Percentiles rank a stretch among this genome's conserved stretches.
These are phyloP conservation scores for Aspergillus tubingensis DNA, from an alignment of 2,329 filamentous ascomycete genomes.

Conservation along the genomic window DNA sequence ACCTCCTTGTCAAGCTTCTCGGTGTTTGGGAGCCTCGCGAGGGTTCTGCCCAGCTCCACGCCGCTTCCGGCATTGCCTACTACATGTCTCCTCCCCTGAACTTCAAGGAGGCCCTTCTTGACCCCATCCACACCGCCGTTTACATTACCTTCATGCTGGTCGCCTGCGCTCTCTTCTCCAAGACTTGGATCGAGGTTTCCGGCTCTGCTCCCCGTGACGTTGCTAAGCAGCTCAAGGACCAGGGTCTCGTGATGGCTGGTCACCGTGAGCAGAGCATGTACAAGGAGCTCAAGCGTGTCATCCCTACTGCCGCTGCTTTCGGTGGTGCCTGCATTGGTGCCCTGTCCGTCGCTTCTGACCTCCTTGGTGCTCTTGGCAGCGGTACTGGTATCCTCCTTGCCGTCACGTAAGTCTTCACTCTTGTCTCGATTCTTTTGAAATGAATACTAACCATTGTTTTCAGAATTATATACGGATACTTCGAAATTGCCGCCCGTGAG, in stretches of 20 bases:
- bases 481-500: conserved; percentile 98
- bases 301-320: conserved; percentile 95
- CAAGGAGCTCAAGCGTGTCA: conserved; percentile 99
- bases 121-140: conserved; percentile 92
- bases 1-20: conserved; percentile 94
- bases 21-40: conserved; percentile 98
- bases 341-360: conserved; percentile 90
- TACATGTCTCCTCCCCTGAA: conserved; percentile 99
- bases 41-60: conserved; percentile 89
- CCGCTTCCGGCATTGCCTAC: conserved; percentile 91
- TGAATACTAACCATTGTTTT: conserved; percentile 32
- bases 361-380: conserved; percentile 91
- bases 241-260: conserved; percentile 98
- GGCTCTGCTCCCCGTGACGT: conserved; percentile 97
- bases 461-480: conserved; percentile 99
- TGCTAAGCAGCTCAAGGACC: conserved; percentile 99
- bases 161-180: conserved; percentile 97
- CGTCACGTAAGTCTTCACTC: conserved; percentile 76
- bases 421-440: neutral
- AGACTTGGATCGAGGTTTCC: conserved; percentile 99
- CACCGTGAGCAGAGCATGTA: conserved; percentile 99
- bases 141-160: conserved; percentile 98
- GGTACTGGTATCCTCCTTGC: conserved; percentile 97
- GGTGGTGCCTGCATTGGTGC: conserved; percentile 99
- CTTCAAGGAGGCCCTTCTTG: conserved; percentile 94